phyloP scores from a whole-genome alignment of 2,329 filamentous ascomycete species.

The Colletotrichum costaricense region DNA sequence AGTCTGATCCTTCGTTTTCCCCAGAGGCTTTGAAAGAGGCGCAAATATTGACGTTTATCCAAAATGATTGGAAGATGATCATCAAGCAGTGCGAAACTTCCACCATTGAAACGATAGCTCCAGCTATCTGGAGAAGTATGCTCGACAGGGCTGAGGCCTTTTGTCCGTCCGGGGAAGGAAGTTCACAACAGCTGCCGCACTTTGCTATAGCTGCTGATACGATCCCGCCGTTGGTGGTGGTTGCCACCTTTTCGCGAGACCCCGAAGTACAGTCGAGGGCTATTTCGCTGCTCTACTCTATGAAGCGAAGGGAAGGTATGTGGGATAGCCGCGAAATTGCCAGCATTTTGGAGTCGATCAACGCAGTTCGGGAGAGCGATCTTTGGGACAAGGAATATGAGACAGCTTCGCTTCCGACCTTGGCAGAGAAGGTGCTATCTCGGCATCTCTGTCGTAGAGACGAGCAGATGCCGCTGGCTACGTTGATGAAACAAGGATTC shows the following conservation, averaged over 20 bases:
- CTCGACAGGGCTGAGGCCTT: neutral
- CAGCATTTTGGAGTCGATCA: too few relatives aligned
- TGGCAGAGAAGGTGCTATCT: too few relatives aligned
- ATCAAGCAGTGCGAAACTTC: neutral
- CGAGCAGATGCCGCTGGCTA: too few relatives aligned
- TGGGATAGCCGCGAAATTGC: slow-evolving; percentile 39
- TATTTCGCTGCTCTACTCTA: slow-evolving; percentile 30
- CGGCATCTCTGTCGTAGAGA: too few relatives aligned
- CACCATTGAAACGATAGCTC: neutral
- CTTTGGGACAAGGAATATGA: too few relatives aligned
- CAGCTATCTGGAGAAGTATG: neutral
- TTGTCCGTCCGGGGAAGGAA: neutral
- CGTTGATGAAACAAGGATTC: too few relatives aligned
- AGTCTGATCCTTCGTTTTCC: neutral
- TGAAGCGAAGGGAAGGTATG: slow-evolving; percentile 38
- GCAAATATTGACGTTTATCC: neutral
- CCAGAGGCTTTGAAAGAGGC: neutral
- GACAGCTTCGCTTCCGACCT: too few relatives aligned
- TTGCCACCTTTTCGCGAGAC: neutral
- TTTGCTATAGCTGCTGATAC: slow-evolving; percentile 14
- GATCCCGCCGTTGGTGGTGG: slow-evolving; percentile 9
- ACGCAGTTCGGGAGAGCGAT: too few relatives aligned
- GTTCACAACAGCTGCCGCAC: neutral
- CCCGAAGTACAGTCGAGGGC: neutral
- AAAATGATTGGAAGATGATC: neutral